Conservation (phyloP, 768 basidiomycete genomes). For the Xerocomellus intermedius region DNA sequence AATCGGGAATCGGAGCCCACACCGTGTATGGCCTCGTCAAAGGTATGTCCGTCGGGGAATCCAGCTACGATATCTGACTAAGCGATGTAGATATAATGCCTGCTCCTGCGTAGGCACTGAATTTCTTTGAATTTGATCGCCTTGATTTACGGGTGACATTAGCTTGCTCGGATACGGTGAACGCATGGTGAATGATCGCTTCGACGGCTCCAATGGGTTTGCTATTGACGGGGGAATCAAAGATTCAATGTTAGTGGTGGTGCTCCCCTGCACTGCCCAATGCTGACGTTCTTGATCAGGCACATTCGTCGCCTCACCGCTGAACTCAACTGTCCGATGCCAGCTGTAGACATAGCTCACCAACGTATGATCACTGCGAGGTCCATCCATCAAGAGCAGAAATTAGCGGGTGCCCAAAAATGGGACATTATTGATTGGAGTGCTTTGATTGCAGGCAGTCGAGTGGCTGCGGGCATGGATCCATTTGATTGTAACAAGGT, state of each 20-base stretch:
- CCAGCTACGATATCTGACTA: slow-evolving; percentile 13
- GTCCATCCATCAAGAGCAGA: slow-evolving; percentile 56
- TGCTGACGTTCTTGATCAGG: slow-evolving; percentile 29
- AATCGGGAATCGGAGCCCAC: slow-evolving; percentile 71
- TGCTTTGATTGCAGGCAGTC: slow-evolving; percentile 70
- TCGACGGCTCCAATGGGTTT: slow-evolving; percentile 75
- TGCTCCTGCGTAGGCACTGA: slow-evolving; percentile 49
- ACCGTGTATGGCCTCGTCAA: slow-evolving; percentile 56
- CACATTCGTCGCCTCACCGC: slow-evolving; percentile 71
- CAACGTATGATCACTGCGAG: slow-evolving; percentile 78
- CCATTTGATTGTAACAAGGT: slow-evolving; percentile 39
- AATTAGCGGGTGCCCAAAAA: slow-evolving; percentile 44
- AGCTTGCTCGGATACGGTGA: slow-evolving; percentile 59
- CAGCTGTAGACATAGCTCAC: slow-evolving; percentile 66
- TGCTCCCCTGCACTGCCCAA: not conserved
- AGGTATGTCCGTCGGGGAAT: slow-evolving; percentile 38
- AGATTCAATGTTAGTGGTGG: slow-evolving; percentile 57
- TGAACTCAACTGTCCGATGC: slow-evolving; percentile 68
- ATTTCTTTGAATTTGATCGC: not conserved
- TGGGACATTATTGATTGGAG: slow-evolving; percentile 80
- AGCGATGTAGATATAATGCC: slow-evolving; percentile 57
- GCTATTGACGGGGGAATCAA: slow-evolving; percentile 86
- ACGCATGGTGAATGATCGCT: slow-evolving; percentile 71
- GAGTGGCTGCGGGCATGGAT: slow-evolving; percentile 70
- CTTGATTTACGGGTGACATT: slow-evolving; percentile 1